Conservation (phyloP, 345 rosid genomes). For the Triadica sebifera region DNA sequence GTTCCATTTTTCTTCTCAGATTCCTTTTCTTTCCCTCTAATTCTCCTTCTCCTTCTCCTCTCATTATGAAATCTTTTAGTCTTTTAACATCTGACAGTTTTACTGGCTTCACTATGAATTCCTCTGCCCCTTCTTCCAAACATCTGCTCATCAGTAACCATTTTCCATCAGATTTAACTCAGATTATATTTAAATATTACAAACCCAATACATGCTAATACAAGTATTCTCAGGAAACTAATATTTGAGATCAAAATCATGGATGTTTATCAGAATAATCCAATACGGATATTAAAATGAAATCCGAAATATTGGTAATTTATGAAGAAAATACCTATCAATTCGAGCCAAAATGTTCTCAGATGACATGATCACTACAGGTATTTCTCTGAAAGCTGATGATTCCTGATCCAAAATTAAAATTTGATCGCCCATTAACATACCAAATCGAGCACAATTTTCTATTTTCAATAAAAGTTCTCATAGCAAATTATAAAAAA, state of each 20-base stretch:
- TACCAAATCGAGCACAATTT: neutral
- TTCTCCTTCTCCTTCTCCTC: conserved; percentile 39
- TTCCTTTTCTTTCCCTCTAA: conserved; percentile 23
- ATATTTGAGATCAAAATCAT: too few relatives aligned
- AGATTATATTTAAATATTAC: too few relatives aligned
- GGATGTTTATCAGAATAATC: neutral
- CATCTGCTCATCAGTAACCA: conserved; percentile 41
- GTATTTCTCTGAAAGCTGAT: conserved; percentile 66
- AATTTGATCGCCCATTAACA: neutral
- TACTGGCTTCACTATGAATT: conserved; percentile 75
- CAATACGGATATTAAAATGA: neutral
- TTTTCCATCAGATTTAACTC: neutral
- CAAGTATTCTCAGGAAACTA: too few relatives aligned
- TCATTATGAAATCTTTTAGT: conserved; percentile 53
- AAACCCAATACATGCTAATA: too few relatives aligned
- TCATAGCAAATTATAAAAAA: too few relatives aligned
- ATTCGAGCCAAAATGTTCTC: conserved; percentile 70
- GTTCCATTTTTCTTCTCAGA: conserved; percentile 41
- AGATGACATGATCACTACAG: conserved; percentile 86
- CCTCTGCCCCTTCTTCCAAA: conserved; percentile 95
- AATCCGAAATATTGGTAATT: neutral
- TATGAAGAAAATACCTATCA: conserved; percentile 50
- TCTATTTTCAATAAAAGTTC: neutral
- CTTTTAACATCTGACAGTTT: conserved; percentile 70
- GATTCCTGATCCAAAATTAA: conserved; percentile 48